Conservation (phyloP, 2,329 filamentous ascomycete genomes). For the Xylaria sp. region DNA sequence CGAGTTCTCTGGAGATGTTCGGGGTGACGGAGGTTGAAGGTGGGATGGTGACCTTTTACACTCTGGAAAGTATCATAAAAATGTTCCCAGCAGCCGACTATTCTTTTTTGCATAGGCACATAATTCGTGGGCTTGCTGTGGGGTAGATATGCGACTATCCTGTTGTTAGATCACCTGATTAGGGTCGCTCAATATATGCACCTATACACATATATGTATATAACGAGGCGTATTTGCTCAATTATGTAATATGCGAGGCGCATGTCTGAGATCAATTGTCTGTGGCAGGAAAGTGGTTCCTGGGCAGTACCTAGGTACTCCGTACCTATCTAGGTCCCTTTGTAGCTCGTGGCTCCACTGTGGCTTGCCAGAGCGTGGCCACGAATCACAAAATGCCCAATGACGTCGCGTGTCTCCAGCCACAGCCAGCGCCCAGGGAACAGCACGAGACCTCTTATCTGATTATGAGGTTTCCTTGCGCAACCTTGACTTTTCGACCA, state of each 20-base stretch:
- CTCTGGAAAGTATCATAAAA: slow-evolving; percentile 47
- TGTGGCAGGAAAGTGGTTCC: no score
- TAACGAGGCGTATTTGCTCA: not conserved
- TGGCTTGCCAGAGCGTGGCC: slow-evolving; percentile 24
- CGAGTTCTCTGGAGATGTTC: slow-evolving; percentile 73
- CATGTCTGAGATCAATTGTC: not conserved
- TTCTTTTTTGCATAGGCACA: slow-evolving; percentile 39
- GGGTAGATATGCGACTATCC: slow-evolving; percentile 28
- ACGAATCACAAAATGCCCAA: slow-evolving; percentile 27
- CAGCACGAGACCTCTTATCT: slow-evolving; percentile 46
- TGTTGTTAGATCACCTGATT: slow-evolving; percentile 46
- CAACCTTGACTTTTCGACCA: slow-evolving; percentile 37
- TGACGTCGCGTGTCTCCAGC: slow-evolving; percentile 39
- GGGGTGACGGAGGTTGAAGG: slow-evolving; percentile 49
- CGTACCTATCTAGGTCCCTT: not conserved
- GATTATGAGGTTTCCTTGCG: slow-evolving; percentile 37
- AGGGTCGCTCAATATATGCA: slow-evolving; percentile 36
- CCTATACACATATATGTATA: not conserved
- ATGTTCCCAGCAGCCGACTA: slow-evolving; percentile 27
- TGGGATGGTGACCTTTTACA: slow-evolving; percentile 43
- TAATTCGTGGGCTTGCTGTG: slow-evolving; percentile 38
- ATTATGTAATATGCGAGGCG: not conserved
- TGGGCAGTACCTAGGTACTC: not conserved
- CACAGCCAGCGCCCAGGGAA: slow-evolving; percentile 39
- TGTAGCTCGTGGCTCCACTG: not conserved